phyloP scores from a whole-genome alignment of 257 asterid genomes.

The Osmanthus fragrans region DNA sequence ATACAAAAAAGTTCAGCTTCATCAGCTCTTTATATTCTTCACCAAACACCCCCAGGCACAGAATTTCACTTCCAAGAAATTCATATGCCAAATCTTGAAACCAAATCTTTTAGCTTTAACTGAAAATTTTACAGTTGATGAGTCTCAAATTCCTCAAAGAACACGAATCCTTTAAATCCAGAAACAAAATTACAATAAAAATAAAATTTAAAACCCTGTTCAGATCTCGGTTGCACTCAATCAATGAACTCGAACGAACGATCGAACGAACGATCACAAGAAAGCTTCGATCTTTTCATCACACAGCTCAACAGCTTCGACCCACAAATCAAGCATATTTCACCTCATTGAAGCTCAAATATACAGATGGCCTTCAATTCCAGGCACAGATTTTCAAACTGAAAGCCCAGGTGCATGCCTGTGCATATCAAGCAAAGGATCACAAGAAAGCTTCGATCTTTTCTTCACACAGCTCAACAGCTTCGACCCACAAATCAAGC shows the following conservation, averaged over 20 bases:
- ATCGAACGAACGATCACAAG: neutral
- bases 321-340: conserved; percentile 7
- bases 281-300: conserved; percentile 12
- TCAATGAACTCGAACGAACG: neutral
- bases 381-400: conserved; percentile 21
- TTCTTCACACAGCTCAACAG: conserved; percentile 15
- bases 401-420: conserved; percentile 28
- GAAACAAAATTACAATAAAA: conserved; percentile 1
- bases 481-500: conserved; percentile 2
- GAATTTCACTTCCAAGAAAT: conserved; percentile 24
- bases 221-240: conserved; percentile 46
- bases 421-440: conserved; percentile 22
- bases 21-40: conserved; percentile 34
- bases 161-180: neutral
- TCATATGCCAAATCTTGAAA: conserved; percentile 14
- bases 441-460: conserved; percentile 11
- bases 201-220: neutral
- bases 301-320: conserved; percentile 15
- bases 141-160: neutral
- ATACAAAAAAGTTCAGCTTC: conserved; percentile 39
- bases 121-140: neutral
- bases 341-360: conserved; percentile 19
- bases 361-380: conserved; percentile 16
- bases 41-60: conserved; percentile 23
- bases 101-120: conserved; percentile 5